Conservation (phyloP, 192 early-diverging fungal species). For the Podila minutissima region DNA sequence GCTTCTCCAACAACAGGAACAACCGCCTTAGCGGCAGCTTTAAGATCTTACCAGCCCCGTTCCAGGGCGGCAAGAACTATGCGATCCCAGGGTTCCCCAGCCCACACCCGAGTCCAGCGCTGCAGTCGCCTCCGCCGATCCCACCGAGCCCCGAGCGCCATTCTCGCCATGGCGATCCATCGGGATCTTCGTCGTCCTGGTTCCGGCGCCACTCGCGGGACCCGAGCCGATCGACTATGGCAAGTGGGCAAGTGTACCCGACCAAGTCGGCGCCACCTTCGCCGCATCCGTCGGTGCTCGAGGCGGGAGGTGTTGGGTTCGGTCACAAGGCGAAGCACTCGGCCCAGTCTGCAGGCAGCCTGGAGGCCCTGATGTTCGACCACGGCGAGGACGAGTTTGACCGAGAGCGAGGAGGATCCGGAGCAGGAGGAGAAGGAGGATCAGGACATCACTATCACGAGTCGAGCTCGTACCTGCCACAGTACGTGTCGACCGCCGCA, state of each 20-base stretch:
- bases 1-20: neutral
- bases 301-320: neutral
- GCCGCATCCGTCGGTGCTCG: neutral
- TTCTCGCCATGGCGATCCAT: conserved; percentile 18
- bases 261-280: neutral
- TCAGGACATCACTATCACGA: neutral
- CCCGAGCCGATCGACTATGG: conserved; percentile 19
- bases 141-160: conserved; percentile 11
- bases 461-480: neutral
- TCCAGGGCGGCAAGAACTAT: conserved; percentile 24
- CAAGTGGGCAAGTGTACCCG: neutral
- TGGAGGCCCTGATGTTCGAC: neutral
- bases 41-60: conserved; percentile 10
- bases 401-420: neutral
- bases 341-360: neutral
- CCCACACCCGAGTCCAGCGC: conserved; percentile 1
- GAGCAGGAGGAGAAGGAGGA: neutral
- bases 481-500: conserved; percentile 1
- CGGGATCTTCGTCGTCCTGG: conserved; percentile 3
- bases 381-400: neutral
- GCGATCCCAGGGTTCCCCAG: conserved; percentile 13
- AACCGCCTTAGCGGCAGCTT: conserved; percentile 6
- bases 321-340: neutral
- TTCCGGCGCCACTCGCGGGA: conserved; percentile 18
- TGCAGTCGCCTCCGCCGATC: neutral